Evolutionary conservation across 768 basidiomycete genomes (phyloP), one percentile per base, ranked within the genome.

Genomic region (Suillus sp.): DNA sequence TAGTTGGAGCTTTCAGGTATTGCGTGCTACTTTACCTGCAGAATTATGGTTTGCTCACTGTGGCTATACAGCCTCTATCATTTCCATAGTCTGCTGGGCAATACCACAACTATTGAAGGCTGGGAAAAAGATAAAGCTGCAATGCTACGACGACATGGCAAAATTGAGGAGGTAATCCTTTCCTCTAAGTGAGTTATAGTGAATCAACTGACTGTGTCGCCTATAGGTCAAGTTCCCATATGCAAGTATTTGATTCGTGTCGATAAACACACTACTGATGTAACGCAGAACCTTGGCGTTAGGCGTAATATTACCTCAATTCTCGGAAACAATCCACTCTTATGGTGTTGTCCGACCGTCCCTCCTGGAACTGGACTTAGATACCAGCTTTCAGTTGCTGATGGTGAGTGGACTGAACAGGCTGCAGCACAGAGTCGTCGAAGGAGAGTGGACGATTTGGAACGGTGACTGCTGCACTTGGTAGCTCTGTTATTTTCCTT

Each of bases 91-190:
- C 74, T 98, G 32, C 68, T 84, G 7, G 83, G 83, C 11, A 99
- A 99, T 74, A 87, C 89, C 2, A 99, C 96, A 0, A 99, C 97
- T 1, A 98, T 99, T 57, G 97, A 99, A 78, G 88, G 91, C 0
- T 96, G 93, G 93, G 97, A 99, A 75, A 99, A 99, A 77, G 95
- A 99, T 71, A 96, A 91, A 75, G 94, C 87, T 1, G 90, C 95
- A 5, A 91, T 86, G 0, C 83, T 99, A 68, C 86, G 93, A 58
- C 85, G 91, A 22, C 80, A 90, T 62, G 96, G 96, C 6, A 93
- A 91, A 74, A 90, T 98, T 62, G 86, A 83, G 58, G 91, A 95
- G 77, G 91, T 91, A 60, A 25, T 70, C 68, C 16, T 10, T 55
- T 51, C 35, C 25, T 27, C 56, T 18, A 30, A 20, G 37, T 20